Base-by-base conservation (phyloP, 2,329 filamentous ascomycete species). In the Colletotrichum theobromicola region DNA sequence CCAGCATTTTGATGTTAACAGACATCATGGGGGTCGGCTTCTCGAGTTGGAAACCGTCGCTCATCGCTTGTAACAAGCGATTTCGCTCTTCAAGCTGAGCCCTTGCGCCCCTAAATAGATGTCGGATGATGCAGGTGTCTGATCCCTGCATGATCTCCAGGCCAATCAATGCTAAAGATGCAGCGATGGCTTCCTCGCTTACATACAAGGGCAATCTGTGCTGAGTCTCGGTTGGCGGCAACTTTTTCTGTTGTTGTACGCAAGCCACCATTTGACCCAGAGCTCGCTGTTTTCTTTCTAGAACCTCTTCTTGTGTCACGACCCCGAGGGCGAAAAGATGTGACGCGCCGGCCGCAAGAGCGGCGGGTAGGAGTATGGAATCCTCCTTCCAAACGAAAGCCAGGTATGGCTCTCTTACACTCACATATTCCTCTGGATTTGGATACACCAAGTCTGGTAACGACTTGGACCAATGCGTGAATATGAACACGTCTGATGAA, bases 131-230 rank as follows among this genome's bases (percentile, higher is more conserved):
- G 9, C 42, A 24, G 8, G 58, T 70, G 4, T 61, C 28, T 7
- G 71, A 74, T 2, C 67, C 67, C 26, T 75, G 67, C 28, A 68
- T 65, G 16, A 75, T 34, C 26, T 74, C 74, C 21, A 76, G 21
- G 34, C 71, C 71, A 9, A 67, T 30, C 12, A 75, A 42, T 15
- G 65, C 57, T 35, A 73, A 6, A 3, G 70, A 73, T 26, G 70
- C 74, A 2, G 74, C 60, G 32, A 75, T 68, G n/a, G 70, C 50
- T 21, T 66, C 71, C 28, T 74, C 67, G 10, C 30, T 64, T 2
- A 71, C 9, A 8, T 66, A 62, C 10, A 66, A 13, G 5, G 67
- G 70, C 12, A 72, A 0, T 7, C 24, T 24, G 16, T 26, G 1
- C 5, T 15, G 21, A 21, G 55, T 58, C 18, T 21, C 8, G 57